A percentile compares a stretch with the other conserved stretches of the same genome.
Evolutionary conservation across 768 basidiomycete genomes (phyloP).

Genomic region (Russula abietina): DNA sequence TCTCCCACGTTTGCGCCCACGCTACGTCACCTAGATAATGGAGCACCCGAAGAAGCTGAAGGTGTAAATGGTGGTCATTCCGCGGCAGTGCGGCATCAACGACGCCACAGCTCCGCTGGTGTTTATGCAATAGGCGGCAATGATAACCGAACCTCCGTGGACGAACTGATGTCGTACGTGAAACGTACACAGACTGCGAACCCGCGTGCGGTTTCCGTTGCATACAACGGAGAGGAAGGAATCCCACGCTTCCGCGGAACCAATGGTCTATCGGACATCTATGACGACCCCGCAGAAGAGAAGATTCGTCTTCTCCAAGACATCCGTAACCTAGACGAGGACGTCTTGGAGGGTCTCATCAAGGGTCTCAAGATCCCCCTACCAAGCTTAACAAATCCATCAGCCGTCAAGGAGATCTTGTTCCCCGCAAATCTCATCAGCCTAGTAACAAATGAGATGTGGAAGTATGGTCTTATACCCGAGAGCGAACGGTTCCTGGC

Average conservation of each 20-base stretch:
- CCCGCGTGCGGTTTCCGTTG: constrained; percentile 83
- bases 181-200: constrained; percentile 66
- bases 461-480: constrained; percentile 95
- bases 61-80: constrained; percentile 38
- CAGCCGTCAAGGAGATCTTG: constrained; percentile 93
- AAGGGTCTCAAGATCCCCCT: constrained; percentile 89
- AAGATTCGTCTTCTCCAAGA: constrained; percentile 93
- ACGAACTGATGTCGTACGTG: constrained; percentile 69
- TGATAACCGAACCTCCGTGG: constrained; percentile 67
- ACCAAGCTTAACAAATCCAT: constrained; percentile 83
- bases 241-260: constrained; percentile 57
- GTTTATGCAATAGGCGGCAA: constrained; percentile 55
- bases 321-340: constrained; percentile 83
- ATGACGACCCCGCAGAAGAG: constrained; percentile 90
- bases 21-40: constrained; percentile 50
- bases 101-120: constrained; percentile 83
- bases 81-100: constrained; percentile 51
- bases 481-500: constrained; percentile 98
- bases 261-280: constrained; percentile 63
- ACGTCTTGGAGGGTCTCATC: constrained; percentile 85
- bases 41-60: constrained; percentile 34
- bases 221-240: constrained; percentile 77
- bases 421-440: constrained; percentile 99
- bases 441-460: constrained; percentile 99
- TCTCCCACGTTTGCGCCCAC: constrained; percentile 85